Percentiles rank a stretch among this genome's conserved stretches.
Conservation (phyloP, 2,329 filamentous ascomycete species). For the Colletotrichum tropicale region DNA sequence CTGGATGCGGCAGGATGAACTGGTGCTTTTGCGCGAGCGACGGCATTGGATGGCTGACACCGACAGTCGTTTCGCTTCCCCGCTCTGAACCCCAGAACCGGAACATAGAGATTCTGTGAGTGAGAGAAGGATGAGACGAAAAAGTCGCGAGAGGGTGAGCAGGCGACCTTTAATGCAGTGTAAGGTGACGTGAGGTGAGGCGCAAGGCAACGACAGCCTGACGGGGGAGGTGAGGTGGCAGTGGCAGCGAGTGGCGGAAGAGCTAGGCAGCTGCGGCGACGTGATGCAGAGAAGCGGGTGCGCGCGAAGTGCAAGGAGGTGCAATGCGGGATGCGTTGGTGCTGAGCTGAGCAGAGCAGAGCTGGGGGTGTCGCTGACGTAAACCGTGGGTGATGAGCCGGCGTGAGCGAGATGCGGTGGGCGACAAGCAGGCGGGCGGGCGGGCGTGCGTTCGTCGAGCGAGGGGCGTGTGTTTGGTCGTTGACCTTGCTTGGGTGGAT, state of each 20-base stretch:
- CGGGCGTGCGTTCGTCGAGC: background rate
- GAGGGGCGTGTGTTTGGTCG: conserved; percentile 10
- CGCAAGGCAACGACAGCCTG: conserved; percentile 6
- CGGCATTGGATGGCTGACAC: conserved; percentile 45
- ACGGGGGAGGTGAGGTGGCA: background rate
- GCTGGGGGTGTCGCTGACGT: conserved; percentile 17
- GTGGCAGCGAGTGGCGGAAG: conserved; percentile 1
- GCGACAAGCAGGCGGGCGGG: background rate
- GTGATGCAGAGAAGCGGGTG: background rate
- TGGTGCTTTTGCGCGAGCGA: conserved; percentile 35
- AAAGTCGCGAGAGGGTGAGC: conserved; percentile 1
- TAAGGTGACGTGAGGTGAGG: background rate
- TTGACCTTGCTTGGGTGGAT: background rate
- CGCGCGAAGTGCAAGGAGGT: background rate
- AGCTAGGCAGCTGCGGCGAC: conserved; percentile 4
- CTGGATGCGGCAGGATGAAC: conserved; percentile 30
- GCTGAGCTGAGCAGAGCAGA: background rate
- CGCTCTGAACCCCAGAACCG: conserved; percentile 65
- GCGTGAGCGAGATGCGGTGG: conserved; percentile 1
- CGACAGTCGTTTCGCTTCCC: conserved; percentile 58
- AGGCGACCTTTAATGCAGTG: conserved; percentile 6
- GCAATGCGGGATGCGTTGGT: background rate
- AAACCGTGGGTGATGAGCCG: conserved; percentile 15
- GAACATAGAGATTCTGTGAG: conserved; percentile 60
- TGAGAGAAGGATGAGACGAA: conserved; percentile 28